Evolutionary conservation across 352 stramenopile species (phyloP), one percentile per base, ranked within the genome.

Genomic region (Phytophthora foliorum): DNA sequence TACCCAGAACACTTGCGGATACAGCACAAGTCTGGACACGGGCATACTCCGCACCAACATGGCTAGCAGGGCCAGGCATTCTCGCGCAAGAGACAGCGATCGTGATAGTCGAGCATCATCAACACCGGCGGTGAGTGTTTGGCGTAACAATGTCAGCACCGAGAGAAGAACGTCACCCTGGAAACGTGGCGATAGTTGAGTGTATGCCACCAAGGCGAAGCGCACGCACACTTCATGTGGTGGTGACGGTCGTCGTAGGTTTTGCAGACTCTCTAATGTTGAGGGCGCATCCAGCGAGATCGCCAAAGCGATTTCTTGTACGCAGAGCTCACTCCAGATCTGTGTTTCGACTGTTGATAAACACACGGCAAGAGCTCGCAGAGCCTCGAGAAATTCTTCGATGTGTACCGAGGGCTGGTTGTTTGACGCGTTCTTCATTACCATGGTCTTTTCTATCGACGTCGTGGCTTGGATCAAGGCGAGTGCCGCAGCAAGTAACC

Each of bases 1-100:
- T 0, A 92, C 83, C 88, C 86, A 95, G 21, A 92, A 61, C 6
- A 95, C 69, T 67, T 94, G 88, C 1, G 86, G 86, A 32, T 90
- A 95, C n/a, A 95, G 39, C 45, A 77, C 76, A 4, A 94, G 65
- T 66, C 83, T 82, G 9, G 74, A 42, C 2, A 66, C 27, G 10
- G 87, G 81, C 82, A 92, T 95, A 24, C 29, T 59, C 5, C 56
- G 32, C 8, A 88, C 74, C 52, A 91, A 68, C 34, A 67, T 70
- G 5, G 66, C 52, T 4, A 93, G 42, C 7, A 84, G 48, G 0
- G 57, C 8, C 16, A 95, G 52, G 2, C 80, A 92, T 10, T 92
- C 84, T 13, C 46, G 55, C 13, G 87, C 73, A 27, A 93, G 62
- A 0, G 60, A 57, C 39, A 69, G 13, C 8, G 63, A 62, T 22